Evolutionary conservation across 2,329 filamentous ascomycete species (phyloP).

Genomic region (Huntiella savannae): DNA sequence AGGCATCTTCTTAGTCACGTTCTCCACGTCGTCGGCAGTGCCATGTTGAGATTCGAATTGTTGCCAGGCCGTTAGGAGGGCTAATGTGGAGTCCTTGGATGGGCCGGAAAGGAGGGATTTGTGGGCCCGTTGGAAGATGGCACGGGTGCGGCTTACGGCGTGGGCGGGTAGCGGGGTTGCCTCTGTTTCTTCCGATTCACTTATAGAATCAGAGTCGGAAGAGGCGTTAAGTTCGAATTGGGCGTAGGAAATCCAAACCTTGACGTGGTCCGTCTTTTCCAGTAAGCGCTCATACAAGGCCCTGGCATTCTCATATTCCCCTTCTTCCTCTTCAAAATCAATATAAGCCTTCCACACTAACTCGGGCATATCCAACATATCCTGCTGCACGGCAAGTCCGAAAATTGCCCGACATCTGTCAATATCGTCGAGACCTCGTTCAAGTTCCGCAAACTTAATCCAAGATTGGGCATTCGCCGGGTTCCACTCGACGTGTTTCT

Average conservation of each 20-base stretch:
- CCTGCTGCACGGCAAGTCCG: constrained; percentile 70
- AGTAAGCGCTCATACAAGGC: constrained; percentile 76
- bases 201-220: constrained; percentile 35
- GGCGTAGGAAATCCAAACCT: constrained; percentile 98
- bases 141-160: constrained; percentile 65
- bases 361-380: constrained; percentile 87
- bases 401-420: constrained; percentile 81
- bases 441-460: constrained; percentile 91
- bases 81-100: constrained; percentile 84
- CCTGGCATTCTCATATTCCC: constrained; percentile 69
- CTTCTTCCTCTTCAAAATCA: constrained; percentile 93
- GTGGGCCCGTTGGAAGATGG: constrained; percentile 70
- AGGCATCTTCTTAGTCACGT: constrained; percentile 85
- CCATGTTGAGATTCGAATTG: constrained; percentile 82
- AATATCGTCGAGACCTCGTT: constrained; percentile 75
- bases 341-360: constrained; percentile 96
- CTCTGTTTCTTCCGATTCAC: constrained; percentile 32
- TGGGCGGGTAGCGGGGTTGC: constrained; percentile 60
- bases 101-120: constrained; percentile 75
- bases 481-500: constrained; percentile 89
- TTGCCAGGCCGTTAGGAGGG: constrained; percentile 79
- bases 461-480: constrained; percentile 78
- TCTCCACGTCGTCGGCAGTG: constrained; percentile 51
- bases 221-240: constrained; percentile 94
- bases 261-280: constrained; percentile 92